Percentiles rank a stretch among this genome's conserved stretches.
Conservation (phyloP, 495 filamentous ascomycete genomes). For the Penicillium egyptiacum region DNA sequence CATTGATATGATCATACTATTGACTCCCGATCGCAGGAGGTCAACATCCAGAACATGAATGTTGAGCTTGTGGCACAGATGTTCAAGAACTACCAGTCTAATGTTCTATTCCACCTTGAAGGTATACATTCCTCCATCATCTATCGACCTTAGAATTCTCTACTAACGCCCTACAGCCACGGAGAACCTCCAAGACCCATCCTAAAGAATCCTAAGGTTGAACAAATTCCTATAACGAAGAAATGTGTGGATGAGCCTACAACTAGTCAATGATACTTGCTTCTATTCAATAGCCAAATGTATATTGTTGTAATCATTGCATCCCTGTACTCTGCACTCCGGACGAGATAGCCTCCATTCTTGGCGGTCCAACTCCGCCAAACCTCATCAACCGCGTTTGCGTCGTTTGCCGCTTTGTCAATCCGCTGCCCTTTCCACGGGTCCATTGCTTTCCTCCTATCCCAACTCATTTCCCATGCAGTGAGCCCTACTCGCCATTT, state of each 20-base stretch:
- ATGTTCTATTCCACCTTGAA: slow-evolving; percentile 96
- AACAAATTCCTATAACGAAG: slow-evolving; percentile 12
- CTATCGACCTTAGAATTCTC: background rate
- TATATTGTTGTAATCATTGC: background rate
- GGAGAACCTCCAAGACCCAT: slow-evolving; percentile 79
- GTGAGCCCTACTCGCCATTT: slow-evolving; percentile 20
- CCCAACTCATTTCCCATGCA: slow-evolving; percentile 25
- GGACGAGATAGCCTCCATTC: slow-evolving; percentile 12
- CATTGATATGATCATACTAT: background rate
- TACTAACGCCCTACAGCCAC: slow-evolving; percentile 57
- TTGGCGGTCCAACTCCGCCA: slow-evolving; percentile 20
- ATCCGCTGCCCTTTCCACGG: slow-evolving; percentile 6
- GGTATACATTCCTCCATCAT: slow-evolving; percentile 50
- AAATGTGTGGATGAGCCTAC: slow-evolving; percentile 13
- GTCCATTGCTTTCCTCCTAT: background rate
- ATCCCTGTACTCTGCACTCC: background rate
- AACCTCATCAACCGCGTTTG: slow-evolving; percentile 16
- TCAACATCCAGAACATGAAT: slow-evolving; percentile 98
- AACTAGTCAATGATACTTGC: slow-evolving; percentile 9
- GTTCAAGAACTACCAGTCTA: slow-evolving; percentile 99
- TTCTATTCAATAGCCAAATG: background rate
- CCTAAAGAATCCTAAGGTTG: slow-evolving; percentile 36
- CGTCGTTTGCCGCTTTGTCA: slow-evolving; percentile 7
- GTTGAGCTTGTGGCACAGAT: slow-evolving; percentile 97
- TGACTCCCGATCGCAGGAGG: slow-evolving; percentile 59